A percentile compares a stretch with the other conserved stretches of the same genome.
phyloP scores from a whole-genome alignment of 176 grass and related monocot species.

The sorghum (Sorghum bicolor) region DNA sequence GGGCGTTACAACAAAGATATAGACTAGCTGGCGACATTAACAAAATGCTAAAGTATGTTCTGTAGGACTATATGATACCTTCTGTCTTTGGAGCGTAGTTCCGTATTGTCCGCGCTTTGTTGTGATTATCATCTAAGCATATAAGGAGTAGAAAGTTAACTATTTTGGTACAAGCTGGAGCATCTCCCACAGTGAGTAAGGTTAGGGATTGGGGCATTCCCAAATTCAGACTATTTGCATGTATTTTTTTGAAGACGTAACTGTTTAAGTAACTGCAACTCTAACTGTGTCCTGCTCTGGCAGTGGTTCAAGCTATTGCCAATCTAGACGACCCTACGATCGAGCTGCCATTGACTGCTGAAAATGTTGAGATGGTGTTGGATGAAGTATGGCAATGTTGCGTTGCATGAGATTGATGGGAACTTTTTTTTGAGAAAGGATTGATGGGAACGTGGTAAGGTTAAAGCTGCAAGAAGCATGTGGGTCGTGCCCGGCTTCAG shows the following conservation, averaged over 20 bases:
- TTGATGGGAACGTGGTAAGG: conserved; percentile 76
- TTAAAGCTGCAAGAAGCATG: conserved; percentile 92
- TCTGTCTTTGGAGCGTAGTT: background rate
- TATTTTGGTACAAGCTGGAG: background rate
- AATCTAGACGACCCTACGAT: conserved; percentile 53
- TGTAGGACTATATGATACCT: background rate
- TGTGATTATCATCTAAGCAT: background rate
- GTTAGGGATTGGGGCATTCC: background rate
- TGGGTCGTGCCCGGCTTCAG: conserved; percentile 91
- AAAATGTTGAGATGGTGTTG: conserved; percentile 87
- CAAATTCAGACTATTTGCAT: background rate
- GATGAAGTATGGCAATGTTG: conserved; percentile 98
- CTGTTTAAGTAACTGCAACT: background rate
- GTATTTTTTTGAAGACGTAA: background rate
- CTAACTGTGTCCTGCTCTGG: background rate
- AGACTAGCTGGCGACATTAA: background rate
- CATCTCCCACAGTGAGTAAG: background rate
- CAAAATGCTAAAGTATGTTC: background rate
- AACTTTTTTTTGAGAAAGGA: too few relatives aligned
- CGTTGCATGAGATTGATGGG: conserved; percentile 86
- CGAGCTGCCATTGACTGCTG: conserved; percentile 72
- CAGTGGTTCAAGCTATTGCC: conserved; percentile 71
- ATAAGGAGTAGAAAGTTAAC: background rate
- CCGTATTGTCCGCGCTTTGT: background rate
- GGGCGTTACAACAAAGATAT: too few relatives aligned